Evolutionary conservation across 2,329 filamentous ascomycete genomes (phyloP).

Genomic region (Aspergillus aculeatinus): DNA sequence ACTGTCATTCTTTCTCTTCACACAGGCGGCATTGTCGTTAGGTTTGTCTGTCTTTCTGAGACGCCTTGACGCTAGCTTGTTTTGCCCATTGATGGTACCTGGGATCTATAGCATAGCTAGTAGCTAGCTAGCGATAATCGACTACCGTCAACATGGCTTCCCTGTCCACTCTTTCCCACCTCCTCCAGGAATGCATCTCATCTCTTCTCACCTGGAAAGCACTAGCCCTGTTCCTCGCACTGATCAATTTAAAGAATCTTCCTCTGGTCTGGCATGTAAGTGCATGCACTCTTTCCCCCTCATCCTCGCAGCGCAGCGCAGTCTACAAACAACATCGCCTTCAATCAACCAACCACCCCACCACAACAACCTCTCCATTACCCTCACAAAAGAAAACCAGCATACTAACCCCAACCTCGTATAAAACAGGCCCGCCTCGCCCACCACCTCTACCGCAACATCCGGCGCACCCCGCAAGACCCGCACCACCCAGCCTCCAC

Average conservation of each 20-base stretch:
- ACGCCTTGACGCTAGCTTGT: background rate
- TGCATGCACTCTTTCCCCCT: background rate
- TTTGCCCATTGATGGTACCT: background rate
- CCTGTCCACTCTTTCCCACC: conserved; percentile 4
- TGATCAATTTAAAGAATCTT: conserved; percentile 40
- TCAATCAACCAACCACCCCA: background rate
- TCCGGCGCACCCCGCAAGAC: conserved; percentile 51
- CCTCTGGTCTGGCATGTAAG: conserved; percentile 44
- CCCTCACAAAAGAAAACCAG: background rate
- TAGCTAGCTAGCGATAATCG: background rate
- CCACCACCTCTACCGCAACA: conserved; percentile 57
- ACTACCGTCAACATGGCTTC: background rate
- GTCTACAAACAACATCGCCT: background rate
- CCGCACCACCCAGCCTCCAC: conserved; percentile 41
- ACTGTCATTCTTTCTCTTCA: background rate
- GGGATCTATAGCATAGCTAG: background rate
- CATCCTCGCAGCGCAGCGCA: background rate
- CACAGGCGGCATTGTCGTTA: background rate
- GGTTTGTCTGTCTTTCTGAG: background rate
- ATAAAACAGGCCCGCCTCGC: conserved; percentile 55
- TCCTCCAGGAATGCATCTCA: conserved; percentile 20
- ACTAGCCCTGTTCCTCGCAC: conserved; percentile 36
- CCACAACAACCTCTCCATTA: background rate
- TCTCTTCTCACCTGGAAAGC: conserved; percentile 35
- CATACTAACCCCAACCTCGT: background rate